These are phyloP conservation scores for Mortierella sp. DNA, from an alignment of 371 early-diverging fungal species.

Conservation along the genomic window DNA sequence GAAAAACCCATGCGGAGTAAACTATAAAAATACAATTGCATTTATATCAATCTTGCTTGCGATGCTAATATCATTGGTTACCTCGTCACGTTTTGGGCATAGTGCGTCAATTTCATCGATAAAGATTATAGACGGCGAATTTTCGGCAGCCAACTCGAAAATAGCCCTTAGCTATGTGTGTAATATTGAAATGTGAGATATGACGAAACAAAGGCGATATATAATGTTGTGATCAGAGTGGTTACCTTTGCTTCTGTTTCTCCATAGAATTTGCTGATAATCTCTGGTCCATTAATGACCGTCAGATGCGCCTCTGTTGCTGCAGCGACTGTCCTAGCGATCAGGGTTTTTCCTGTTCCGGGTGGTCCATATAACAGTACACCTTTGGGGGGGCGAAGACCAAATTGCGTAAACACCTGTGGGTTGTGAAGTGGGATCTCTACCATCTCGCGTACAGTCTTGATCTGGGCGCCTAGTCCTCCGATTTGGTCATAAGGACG, in stretches of 20 bases:
- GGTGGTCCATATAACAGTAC: constrained; percentile 97
- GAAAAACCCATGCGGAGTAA: background rate
- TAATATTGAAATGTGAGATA: background rate
- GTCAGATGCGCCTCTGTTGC: constrained; percentile 87
- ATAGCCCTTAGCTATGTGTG: constrained; percentile 73
- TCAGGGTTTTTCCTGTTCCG: constrained; percentile 98
- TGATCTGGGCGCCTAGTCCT: constrained; percentile 79
- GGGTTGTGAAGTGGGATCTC: constrained; percentile 89
- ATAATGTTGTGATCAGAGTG: background rate
- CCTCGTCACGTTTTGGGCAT: constrained; percentile 92
- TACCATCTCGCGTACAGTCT: constrained; percentile 85
- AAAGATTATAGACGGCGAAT: constrained; percentile 94
- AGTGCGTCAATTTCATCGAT: constrained; percentile 99
- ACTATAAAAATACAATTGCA: background rate
- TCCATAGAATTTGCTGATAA: constrained; percentile 96
- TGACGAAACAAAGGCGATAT: background rate
- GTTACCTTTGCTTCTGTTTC: constrained; percentile 93
- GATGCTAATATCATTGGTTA: constrained; percentile 44
- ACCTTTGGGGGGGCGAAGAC: constrained; percentile 90
- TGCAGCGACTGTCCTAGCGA: constrained; percentile 91
- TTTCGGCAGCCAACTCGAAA: constrained; percentile 86
- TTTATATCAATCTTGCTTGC: background rate
- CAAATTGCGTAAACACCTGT: constrained; percentile 75
- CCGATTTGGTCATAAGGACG: constrained; percentile 73
- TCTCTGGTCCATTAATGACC: constrained; percentile 95